Evolutionary conservation across 345 rosid species (phyloP), one percentile per base, ranked within the genome.

Genomic region (Salix purpurea): DNA sequence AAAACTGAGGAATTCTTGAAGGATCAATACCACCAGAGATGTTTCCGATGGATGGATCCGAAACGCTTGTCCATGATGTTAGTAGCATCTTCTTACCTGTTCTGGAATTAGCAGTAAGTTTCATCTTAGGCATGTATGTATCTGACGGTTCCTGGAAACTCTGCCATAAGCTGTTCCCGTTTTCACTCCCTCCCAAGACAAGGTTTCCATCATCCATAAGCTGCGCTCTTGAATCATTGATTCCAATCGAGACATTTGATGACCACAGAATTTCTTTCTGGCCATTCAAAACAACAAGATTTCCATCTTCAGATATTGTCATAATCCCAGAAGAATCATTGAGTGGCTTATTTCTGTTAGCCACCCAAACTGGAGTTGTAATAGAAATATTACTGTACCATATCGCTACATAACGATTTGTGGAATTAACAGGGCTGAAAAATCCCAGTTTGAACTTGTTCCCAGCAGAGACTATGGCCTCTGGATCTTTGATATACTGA

Each of bases 171-270:
- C 50, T 46, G 7, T 16, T 76, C 54, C 83, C 83, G 23, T 52
- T 77, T 15, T 11, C 40, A 40, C 64, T 50, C 34, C 83, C 86
- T 68, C 36, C 65, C 81, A 93, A 48, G 24, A 75, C 76, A 44
- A 93, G 88, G 68, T 90, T 88, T 69, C 96, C 96, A 4, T 83
- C 44, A 52, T 88, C 87, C 65, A 68, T 30, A 30, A 93, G 83
- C 81, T 74, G 80, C 21, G 88, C 89, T 69, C 74, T 84, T 4
- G 85, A 72, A 42, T 72, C 81, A 7, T 15, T 4, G 58, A 69
- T 66, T 13, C 73, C 68, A 70, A 21, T 71, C 0, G 86, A 71
- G 37, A 82, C 74, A 69, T 78, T 80, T 24, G 94, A 86, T 1
- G 94, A 85, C 97, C 96, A 91, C 6, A 90, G 26, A 61, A 74